Base-by-base conservation (phyloP, 2,329 filamentous ascomycete genomes). In the Colletotrichum shisoi region DNA sequence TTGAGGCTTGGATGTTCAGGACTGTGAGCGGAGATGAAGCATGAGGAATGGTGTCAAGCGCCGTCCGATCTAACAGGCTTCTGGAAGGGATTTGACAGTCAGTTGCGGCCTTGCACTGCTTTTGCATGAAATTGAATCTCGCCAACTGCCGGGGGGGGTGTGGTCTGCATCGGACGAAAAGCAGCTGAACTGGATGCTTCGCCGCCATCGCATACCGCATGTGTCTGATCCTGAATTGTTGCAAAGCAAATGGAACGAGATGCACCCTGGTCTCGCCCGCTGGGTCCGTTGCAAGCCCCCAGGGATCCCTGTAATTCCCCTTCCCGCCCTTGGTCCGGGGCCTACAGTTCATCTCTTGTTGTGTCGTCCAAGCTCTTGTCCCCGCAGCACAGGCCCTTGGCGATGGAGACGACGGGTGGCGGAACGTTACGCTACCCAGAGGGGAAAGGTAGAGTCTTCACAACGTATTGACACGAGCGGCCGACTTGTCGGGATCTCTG, bases 101-200 rank as follows among this genome's bases (percentile, higher is more conserved):
- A 15, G 48, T 21, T 21, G 40, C 7, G 34, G 19, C 34, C 44
- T 48, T n/a, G 60, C 42, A 63, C 39, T 37, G 61, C 57, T 44
- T 57, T 42, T 49, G 53, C 61, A 67, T 67, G 31, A 56, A 59
- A 53, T 56, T 54, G 54, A 64, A 67, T 67, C 42, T 67, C 54
- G 56, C 56, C 61, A 64, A 56, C 24, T 64, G 37, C 46, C 54
- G 40, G 63, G 48, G 63, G 49, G 63, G 48, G 63, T 42, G 44
- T n/a, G n/a, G 27, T 27, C 19, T 24, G 61, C 54, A 64, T 64
- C 61, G 61, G 61, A 67, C 42, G 61, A 67, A 64, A 61, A 39
- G 21, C 51, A 45, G 40, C 34, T 11, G 27, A 27, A 24, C 34
- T 11, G 27, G 54, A 24, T 15, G 27, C 40, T 53, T 45, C 15